Conservation (phyloP, 1,139 yeast genomes). For the Yamadazyma membranifaciens region DNA sequence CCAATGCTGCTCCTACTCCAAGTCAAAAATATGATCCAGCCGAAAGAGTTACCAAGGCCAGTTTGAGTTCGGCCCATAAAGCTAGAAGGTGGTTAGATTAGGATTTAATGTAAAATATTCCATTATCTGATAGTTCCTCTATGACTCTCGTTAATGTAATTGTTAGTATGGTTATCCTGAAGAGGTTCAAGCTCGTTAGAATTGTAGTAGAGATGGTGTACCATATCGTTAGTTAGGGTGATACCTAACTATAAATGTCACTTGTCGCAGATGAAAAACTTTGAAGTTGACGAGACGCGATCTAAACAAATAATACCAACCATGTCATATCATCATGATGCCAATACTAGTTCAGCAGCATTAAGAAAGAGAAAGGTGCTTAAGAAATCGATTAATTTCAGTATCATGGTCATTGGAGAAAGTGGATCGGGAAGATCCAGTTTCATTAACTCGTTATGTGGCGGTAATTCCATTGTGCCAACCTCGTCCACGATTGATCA, state of each 20-base stretch:
- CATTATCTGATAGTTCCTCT: not conserved
- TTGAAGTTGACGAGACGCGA: constrained; percentile 1
- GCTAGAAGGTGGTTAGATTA: constrained; percentile 36
- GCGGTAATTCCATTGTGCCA: constrained; percentile 64
- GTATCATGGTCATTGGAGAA: constrained; percentile 59
- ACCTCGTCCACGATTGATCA: constrained; percentile 39
- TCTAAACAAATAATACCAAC: not conserved
- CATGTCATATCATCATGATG: constrained; percentile 16
- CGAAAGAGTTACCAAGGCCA: constrained; percentile 38
- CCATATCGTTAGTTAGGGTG: no score
- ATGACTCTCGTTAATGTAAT: not conserved
- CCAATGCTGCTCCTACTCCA: constrained; percentile 67
- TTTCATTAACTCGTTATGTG: constrained; percentile 70
- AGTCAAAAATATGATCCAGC: constrained; percentile 46
- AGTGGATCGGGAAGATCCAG: constrained; percentile 64
- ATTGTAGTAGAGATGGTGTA: no score
- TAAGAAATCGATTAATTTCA: constrained; percentile 53
- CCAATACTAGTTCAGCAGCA: constrained; percentile 23
- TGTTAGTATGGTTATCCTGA: no score
- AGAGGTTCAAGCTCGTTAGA: no score
- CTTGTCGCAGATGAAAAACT: not conserved
- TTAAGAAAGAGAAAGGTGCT: constrained; percentile 59
- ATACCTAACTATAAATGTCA: not conserved
- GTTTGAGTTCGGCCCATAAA: constrained; percentile 36
- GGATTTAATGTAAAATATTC: not conserved